These are phyloP conservation scores for Niveomyces coronatus DNA, from an alignment of 2,329 filamentous ascomycete genomes.

Conservation along the genomic window DNA sequence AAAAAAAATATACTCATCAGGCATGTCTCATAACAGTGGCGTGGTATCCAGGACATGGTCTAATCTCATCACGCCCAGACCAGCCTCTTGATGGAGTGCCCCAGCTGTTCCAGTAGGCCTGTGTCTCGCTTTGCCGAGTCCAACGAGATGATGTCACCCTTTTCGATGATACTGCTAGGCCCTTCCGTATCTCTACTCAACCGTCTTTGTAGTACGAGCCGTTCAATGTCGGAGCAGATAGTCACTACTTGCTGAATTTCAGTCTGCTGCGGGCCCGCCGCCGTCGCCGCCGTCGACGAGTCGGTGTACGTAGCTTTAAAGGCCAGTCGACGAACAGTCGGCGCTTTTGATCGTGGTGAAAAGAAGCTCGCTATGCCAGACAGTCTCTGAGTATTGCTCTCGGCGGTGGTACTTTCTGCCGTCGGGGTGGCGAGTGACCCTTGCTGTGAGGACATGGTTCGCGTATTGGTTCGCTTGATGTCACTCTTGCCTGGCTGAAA, in stretches of 20 bases:
- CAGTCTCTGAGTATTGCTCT: constrained; percentile 16
- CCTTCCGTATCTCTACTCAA: constrained; percentile 31
- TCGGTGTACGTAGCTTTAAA: constrained; percentile 46
- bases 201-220: constrained; percentile 45
- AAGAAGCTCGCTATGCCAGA: constrained; percentile 33
- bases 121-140: constrained; percentile 81
- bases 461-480: constrained; percentile 71
- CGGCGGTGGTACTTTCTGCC: constrained; percentile 13
- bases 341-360: constrained; percentile 24
- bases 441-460: constrained; percentile 55
- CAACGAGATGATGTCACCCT: constrained; percentile 67
- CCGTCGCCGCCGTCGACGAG: constrained; percentile 45
- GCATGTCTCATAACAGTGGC: too few species aligned
- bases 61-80: constrained; percentile 64
- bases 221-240: constrained; percentile 69
- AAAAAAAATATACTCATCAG: constrained; percentile 1
- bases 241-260: constrained; percentile 47
- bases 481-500: constrained; percentile 66
- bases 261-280: constrained; percentile 33
- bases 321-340: constrained; percentile 34
- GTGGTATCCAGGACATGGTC: constrained; percentile 6
- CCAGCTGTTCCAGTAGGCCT: constrained; percentile 73
- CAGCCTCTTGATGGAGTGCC: constrained; percentile 85
- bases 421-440: constrained; percentile 15
- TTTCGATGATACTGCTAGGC: constrained; percentile 39